Evolutionary conservation across 768 basidiomycete species (phyloP), one percentile per base, ranked within the genome.

Genomic region (Mycena vitilis): DNA sequence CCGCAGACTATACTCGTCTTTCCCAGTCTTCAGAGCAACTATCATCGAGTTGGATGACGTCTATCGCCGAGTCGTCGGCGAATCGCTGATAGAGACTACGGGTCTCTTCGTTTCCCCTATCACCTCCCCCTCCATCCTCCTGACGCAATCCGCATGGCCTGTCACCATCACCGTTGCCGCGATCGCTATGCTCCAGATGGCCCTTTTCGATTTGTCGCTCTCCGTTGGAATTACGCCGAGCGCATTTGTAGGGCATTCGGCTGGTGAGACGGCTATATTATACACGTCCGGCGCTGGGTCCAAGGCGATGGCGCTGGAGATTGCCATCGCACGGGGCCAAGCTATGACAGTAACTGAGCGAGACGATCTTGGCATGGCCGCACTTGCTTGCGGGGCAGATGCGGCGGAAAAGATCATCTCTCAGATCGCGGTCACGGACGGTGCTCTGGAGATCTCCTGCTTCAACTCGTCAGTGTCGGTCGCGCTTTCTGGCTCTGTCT

Each of bases 311-410:
- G 80, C 77, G 0, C 12, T 81, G 38, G 77, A 80, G 56, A 58
- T 81, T n/a, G 75, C 80, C 0, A 75, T 81, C 30, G 76, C 75
- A 2, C 75, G 80, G 12, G 77, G 78, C 20, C 60, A 68, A 22
- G 77, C 81, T 3, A 76, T 85, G 74, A 70, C 77, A 0, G 55
- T 71, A 0, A 65, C 79, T 16, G 82, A 85, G 54, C 67, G 60
- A 61, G 6, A 56, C 66, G 25, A 77, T 76, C 18, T 25, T 9
- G 84, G 81, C 0, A 86, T 86, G 85, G 85, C 83, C 1, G 84
- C 83, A 3, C 52, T 85, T 3, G 71, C 75, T 1, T 85, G 85
- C 70, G 69, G 67, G 18, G 64, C 76, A 1, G 72, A 74, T 0
- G 73, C 76, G 0, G 80, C 80, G 4, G 56, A 70, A 40, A 64